phyloP scores from a whole-genome alignment of 768 basidiomycete species.

The Pleurotus eryngii region DNA sequence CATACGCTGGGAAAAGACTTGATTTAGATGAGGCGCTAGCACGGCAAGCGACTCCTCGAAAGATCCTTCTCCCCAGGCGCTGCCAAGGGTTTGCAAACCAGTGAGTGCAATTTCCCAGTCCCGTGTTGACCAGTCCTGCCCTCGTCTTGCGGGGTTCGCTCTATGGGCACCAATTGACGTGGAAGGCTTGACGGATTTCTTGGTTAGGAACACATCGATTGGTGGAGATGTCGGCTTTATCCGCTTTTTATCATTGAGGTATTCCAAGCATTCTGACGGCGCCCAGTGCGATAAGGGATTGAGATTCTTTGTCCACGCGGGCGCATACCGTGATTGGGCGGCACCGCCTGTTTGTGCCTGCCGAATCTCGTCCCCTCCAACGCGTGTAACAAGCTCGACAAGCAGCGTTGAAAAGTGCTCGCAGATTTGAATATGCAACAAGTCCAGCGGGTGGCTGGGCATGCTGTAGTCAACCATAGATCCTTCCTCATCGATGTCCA shows the following conservation, averaged over 20 bases:
- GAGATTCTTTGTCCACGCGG: conserved; percentile 35
- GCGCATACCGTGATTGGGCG: conserved; percentile 54
- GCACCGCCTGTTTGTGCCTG: conserved; percentile 28
- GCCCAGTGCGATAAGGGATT: conserved; percentile 50
- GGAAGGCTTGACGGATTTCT: conserved; percentile 34
- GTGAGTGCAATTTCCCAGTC: conserved; percentile 61
- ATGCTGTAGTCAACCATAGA: conserved; percentile 28
- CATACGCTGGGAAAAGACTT: conserved; percentile 45
- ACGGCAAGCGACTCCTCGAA: conserved; percentile 47
- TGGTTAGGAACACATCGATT: conserved; percentile 45
- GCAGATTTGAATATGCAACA: conserved; percentile 65
- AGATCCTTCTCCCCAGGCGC: conserved; percentile 49
- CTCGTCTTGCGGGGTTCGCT: conserved; percentile 36
- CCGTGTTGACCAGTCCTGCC: conserved; percentile 68
- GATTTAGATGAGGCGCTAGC: conserved; percentile 44
- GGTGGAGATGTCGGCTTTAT: conserved; percentile 36
- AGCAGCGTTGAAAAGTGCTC: conserved; percentile 67
- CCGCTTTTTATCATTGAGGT: conserved; percentile 41
- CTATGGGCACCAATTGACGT: conserved; percentile 39
- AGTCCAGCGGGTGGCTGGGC: conserved; percentile 58
- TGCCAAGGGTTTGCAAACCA: conserved; percentile 45
- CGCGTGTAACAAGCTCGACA: conserved; percentile 51
- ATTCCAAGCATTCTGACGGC: conserved; percentile 53
- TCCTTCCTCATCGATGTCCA: conserved; percentile 64
- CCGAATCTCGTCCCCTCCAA: conserved; percentile 45